Evolutionary conservation across 345 rosid species (phyloP).

Genomic region (Nephelium lappaceum): DNA sequence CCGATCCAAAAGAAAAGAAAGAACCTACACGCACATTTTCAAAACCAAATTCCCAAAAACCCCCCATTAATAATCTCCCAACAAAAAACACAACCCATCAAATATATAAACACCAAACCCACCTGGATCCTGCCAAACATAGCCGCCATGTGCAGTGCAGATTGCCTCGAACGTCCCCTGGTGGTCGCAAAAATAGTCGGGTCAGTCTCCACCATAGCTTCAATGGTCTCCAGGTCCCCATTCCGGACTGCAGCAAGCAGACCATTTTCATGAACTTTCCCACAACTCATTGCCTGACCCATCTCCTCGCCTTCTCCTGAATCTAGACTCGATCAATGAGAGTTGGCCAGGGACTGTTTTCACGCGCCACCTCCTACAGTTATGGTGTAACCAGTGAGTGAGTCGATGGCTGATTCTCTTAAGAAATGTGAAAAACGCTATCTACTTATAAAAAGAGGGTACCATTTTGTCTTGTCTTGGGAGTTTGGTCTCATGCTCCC

Average conservation of each 20-base stretch:
- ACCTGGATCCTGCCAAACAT: slow-evolving; percentile 53
- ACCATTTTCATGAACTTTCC: slow-evolving; percentile 30
- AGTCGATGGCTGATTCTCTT: background rate
- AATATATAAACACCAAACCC: slow-evolving; percentile 6
- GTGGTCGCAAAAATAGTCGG: slow-evolving; percentile 31
- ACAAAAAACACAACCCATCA: background rate
- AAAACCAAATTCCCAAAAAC: slow-evolving; percentile 11
- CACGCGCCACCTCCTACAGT: slow-evolving; percentile 26
- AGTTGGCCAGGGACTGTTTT: background rate
- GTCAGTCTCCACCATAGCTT: slow-evolving; percentile 38
- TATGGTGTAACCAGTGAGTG: slow-evolving; percentile 6
- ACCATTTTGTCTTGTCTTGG: slow-evolving; percentile 4
- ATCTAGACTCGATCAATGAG: background rate
- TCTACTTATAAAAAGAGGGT: background rate
- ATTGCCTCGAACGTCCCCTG: slow-evolving; percentile 32
- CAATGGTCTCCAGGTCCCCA: slow-evolving; percentile 36
- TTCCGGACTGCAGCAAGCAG: slow-evolving; percentile 34
- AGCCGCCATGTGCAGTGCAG: slow-evolving; percentile 48
- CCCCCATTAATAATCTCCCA: slow-evolving; percentile 3
- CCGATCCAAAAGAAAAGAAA: slow-evolving; percentile 39
- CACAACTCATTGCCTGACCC: slow-evolving; percentile 46
- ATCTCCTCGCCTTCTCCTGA: slow-evolving; percentile 5
- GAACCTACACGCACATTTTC: slow-evolving; percentile 27
- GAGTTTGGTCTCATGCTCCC: slow-evolving; percentile 30
- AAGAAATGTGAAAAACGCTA: slow-evolving; percentile 5